These are phyloP conservation scores for Rubroshorea leprosula DNA, from an alignment of 345 rosid species.

Conservation along the genomic window DNA sequence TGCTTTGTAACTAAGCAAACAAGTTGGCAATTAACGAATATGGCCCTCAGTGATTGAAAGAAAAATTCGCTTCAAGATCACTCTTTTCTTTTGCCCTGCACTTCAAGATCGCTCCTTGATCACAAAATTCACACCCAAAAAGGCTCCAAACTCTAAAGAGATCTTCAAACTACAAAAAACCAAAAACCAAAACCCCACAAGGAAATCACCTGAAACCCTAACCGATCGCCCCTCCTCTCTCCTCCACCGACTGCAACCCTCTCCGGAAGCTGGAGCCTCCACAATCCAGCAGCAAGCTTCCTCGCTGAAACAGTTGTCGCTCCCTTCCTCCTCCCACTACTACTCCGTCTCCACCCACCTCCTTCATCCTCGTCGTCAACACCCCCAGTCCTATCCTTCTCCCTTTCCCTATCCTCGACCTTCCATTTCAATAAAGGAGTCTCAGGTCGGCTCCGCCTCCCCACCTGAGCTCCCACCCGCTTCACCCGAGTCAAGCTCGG, in stretches of 20 bases:
- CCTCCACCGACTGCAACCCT: slow-evolving; percentile 23
- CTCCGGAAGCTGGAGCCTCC: slow-evolving; percentile 77
- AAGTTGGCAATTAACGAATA: background rate
- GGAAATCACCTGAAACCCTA: slow-evolving; percentile 60
- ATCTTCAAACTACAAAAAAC: slow-evolving; percentile 3
- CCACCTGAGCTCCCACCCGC: slow-evolving; percentile 43
- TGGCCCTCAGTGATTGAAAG: background rate
- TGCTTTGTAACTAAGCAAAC: slow-evolving; percentile 22
- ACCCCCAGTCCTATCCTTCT: slow-evolving; percentile 14
- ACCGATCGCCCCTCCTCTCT: slow-evolving; percentile 36
- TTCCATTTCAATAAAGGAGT: slow-evolving; percentile 83
- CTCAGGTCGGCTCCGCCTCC: slow-evolving; percentile 65
- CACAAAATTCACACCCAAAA: slow-evolving; percentile 12
- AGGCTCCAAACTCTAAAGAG: background rate
- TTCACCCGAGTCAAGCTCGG: slow-evolving; percentile 44
- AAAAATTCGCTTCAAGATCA: slow-evolving; percentile 11
- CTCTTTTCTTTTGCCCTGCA: too few species aligned
- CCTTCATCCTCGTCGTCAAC: slow-evolving; percentile 28
- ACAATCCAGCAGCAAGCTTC: slow-evolving; percentile 83
- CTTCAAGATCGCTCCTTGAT: slow-evolving; percentile 13
- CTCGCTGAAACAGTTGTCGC: slow-evolving; percentile 54
- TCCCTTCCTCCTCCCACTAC: slow-evolving; percentile 30
- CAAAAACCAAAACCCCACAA: slow-evolving; percentile 8
- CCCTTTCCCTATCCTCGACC: slow-evolving; percentile 45
- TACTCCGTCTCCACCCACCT: slow-evolving; percentile 22